phyloP scores from a whole-genome alignment of 2,329 filamentous ascomycete genomes.

The Apiospora marii region DNA sequence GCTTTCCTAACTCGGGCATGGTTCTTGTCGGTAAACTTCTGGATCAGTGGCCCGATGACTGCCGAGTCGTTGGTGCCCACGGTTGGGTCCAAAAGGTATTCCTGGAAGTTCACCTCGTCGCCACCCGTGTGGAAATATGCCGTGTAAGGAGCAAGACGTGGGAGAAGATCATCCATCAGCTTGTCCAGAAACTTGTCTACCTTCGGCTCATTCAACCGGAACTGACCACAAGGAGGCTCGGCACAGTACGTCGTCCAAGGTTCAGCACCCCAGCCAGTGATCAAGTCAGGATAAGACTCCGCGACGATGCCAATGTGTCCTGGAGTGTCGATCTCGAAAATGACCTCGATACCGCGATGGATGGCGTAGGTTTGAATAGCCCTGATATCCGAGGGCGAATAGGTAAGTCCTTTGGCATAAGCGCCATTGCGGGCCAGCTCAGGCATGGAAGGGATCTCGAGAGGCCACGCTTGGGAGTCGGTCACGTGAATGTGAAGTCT shows the following conservation, averaged over 20 bases:
- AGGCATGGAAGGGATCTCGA: conserved; percentile 80
- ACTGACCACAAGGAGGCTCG: conserved; percentile 71
- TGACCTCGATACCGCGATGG: conserved; percentile 72
- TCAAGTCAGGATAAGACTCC: conserved; percentile 73
- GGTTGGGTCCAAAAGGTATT: conserved; percentile 76
- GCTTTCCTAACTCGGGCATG: conserved; percentile 69
- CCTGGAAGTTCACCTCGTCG: conserved; percentile 83
- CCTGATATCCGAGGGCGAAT: conserved; percentile 70
- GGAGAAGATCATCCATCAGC: conserved; percentile 79
- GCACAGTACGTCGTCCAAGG: conserved; percentile 68
- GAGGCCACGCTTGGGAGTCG: conserved; percentile 85
- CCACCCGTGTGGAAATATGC: conserved; percentile 87
- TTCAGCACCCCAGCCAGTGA: conserved; percentile 67
- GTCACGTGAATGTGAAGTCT: conserved; percentile 82
- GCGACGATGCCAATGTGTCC: conserved; percentile 77
- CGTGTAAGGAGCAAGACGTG: conserved; percentile 72
- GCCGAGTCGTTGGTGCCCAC: conserved; percentile 70
- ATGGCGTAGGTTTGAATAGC: conserved; percentile 75
- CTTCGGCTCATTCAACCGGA: conserved; percentile 77
- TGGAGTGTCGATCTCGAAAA: conserved; percentile 83
- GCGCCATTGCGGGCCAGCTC: conserved; percentile 76
- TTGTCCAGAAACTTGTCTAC: conserved; percentile 77
- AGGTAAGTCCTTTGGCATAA: conserved; percentile 72
- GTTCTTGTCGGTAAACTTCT: conserved; percentile 76
- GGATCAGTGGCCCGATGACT: conserved; percentile 77